Base-by-base conservation (phyloP, 106 monocot genomes). In the Posidonia australis region DNA sequence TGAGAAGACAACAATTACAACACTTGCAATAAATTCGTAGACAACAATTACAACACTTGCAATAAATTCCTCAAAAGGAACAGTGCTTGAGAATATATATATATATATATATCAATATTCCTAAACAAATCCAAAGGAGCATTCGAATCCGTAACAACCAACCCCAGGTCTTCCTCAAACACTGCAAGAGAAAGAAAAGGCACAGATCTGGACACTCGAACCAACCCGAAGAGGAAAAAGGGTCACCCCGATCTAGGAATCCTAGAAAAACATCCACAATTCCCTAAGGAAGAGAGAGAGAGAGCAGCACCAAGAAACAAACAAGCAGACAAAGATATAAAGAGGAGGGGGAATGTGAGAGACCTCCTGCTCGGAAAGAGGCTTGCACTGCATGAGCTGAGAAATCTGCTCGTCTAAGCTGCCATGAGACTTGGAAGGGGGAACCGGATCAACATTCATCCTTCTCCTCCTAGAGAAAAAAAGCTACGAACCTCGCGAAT, bases 331-430 rank as follows among this genome's bases (percentile, higher is more conserved):
- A 24, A 46, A 46, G 2, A 5, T 3, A 12, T 7, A 46, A 63
- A 46, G 9, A 11, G 23, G 12, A 23, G 13, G 22, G 25, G 25
- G 17, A 64, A 61, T 41, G 61, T 41, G 42, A 42, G 26, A 17
- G 22, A 71, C 71, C 71, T 71, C 63, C 53, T 63, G 71, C 44
- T 71, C 71, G 52, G 71, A 71, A 11, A 71, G 62, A 51, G 71
- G 71, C 54, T 63, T 71, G 71, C 71, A 71, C 52, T 63, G 71
- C 71, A 71, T 71, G 36, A 71, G 62, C 71, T 71, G 71, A 11
- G 51, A 17, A 53, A 71, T 71, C 71, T 71, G 62, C 71, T 63
- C 52, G 43, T 71, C 71, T 24, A 71, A 32, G 63, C 44, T 27
- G 32, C 63, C 63, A 63, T 63, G 62, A 5, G 63, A 63, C 32